A percentile compares a stretch with the other conserved stretches of the same genome.
These are phyloP conservation scores for Candida orba DNA, from an alignment of 805 yeast genomes.

Conservation along the genomic window DNA sequence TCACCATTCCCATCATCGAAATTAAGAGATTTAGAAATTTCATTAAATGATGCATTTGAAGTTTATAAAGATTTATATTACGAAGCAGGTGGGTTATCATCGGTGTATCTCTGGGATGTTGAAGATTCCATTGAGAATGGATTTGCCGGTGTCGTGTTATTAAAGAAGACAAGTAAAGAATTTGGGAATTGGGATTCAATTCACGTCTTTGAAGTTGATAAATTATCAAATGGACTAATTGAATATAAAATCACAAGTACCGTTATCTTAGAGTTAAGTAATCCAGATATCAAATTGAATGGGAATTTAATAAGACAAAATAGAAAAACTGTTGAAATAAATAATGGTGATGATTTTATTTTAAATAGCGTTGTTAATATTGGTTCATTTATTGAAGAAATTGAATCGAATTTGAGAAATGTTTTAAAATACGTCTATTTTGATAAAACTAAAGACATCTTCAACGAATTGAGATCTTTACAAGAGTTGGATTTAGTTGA, in stretches of 20 bases:
- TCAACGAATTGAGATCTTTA: conserved; percentile 55
- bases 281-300: conserved; percentile 37
- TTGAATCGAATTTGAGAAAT: conserved; percentile 81
- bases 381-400: conserved; percentile 80
- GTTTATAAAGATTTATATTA: conserved; percentile 89
- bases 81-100: conserved; percentile 80
- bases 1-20: conserved; percentile 66
- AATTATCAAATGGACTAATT: conserved; percentile 8
- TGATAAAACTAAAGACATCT: conserved; percentile 86
- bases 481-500: conserved; percentile 9
- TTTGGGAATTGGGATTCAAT: conserved; percentile 72
- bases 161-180: conserved; percentile 59
- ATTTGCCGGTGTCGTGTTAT: conserved; percentile 86
- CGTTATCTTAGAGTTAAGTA: conserved; percentile 63
- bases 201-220: conserved; percentile 77
- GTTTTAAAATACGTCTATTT: conserved; percentile 89
- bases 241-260: conserved; percentile 78
- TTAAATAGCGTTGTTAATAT: conserved; percentile 76
- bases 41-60: conserved; percentile 87
- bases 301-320: conserved; percentile 86
- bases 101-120: conserved; percentile 88
- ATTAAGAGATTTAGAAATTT: conserved; percentile 66
- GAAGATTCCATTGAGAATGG: conserved; percentile 44
- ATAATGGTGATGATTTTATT: conserved; percentile 35
- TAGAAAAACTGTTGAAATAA: conserved; percentile 42